Base-by-base conservation (phyloP, 495 filamentous ascomycete genomes). In the Sordaria brevicollis region DNA sequence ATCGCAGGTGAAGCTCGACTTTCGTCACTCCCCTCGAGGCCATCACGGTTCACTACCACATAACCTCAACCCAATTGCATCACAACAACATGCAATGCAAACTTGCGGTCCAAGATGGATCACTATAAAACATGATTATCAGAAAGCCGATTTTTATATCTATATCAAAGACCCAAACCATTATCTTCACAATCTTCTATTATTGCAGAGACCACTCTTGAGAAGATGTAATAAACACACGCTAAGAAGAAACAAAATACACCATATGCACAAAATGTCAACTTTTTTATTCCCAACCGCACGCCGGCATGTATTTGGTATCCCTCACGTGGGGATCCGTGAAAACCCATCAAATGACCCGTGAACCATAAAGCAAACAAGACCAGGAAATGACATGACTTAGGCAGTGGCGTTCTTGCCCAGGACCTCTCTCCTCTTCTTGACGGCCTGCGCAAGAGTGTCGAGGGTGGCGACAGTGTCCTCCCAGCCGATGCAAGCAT, bases 401-500 rank as follows among this genome's bases (percentile, higher is more conserved):
- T 62, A 62, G 19, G 4, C 41, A 25, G 19, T 68, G 66, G 74
- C 74, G 29, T 79, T 77, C 15, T 70, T 66, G 69, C 68, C 25
- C 10, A 81, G 74, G 2, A 83, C 71, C 72, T 89, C 83, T 72
- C 89, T 82, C 70, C 92, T 79, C 75, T 86, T 83, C 75, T 89
- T 87, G n/a, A 96, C 92, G 8, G 93, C 91, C 69, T 89, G 85
- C 10, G 95, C 96, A 43, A 99, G 85, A 39, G 83, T 81, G 74
- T 91, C 91, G 13, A 99, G 86, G 15, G 93, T 90, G 4, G 79
- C 80, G 73, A 94, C 89, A n/a, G 95, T 99, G 73, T 95, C 93
- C 73, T 96, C 91, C 93, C 93, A 97, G 77, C 88, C 83, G 75
- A 99, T 97, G 79, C 96, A 99, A 41, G 96, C 95, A 82, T 99